phyloP scores from a whole-genome alignment of 495 filamentous ascomycete genomes.

The Pyrenula aspistea region DNA sequence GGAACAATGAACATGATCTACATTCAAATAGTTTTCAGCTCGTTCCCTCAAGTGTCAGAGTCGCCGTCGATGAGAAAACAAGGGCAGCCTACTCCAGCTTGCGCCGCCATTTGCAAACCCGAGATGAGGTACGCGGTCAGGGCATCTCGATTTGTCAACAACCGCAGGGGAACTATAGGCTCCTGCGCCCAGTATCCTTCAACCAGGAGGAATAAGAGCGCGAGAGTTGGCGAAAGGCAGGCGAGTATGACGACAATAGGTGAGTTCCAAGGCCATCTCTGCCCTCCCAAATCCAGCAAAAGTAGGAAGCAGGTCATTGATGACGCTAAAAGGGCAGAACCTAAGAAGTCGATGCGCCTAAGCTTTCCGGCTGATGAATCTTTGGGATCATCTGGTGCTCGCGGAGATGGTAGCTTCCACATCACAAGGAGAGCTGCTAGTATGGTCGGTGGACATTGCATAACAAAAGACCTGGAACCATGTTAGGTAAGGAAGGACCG shows the following conservation, averaged over 20 bases:
- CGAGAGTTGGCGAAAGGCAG: constrained; percentile 18
- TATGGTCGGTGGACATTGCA: constrained; percentile 38
- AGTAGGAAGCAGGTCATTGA: constrained; percentile 36
- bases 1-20: too few relatives aligned
- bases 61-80: too few relatives aligned
- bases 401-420: constrained; percentile 27
- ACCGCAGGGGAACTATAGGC: constrained; percentile 49
- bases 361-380: constrained; percentile 13
- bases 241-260: constrained; percentile 8
- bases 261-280: constrained; percentile 1
- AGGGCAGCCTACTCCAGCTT: constrained; percentile 36
- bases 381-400: neutral
- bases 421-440: constrained; percentile 37
- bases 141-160: constrained; percentile 43
- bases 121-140: constrained; percentile 40
- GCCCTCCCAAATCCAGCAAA: constrained; percentile 48
- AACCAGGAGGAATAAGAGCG: constrained; percentile 32
- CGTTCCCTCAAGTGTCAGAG: constrained; percentile 3
- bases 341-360: constrained; percentile 47
- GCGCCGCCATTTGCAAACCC: constrained; percentile 40
- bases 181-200: constrained; percentile 41
- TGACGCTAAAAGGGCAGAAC: constrained; percentile 34
- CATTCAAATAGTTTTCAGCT: constrained; percentile 38
- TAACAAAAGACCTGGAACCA: constrained; percentile 44
- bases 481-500: neutral